These are phyloP conservation scores for Aspergillus piperis DNA, from an alignment of 2,329 filamentous ascomycete genomes.

Conservation along the genomic window DNA sequence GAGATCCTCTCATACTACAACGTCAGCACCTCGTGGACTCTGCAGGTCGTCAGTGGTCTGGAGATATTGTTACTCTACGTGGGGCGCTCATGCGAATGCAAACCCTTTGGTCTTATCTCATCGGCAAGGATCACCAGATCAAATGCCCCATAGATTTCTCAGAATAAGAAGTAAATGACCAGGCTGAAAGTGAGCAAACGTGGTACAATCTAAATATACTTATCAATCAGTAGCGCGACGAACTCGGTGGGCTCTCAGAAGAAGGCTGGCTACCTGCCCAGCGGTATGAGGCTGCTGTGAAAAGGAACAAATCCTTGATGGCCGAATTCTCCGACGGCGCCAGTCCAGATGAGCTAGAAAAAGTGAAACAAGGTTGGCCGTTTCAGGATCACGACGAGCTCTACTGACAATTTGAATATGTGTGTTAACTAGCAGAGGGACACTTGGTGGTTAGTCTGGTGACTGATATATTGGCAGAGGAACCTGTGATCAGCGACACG, in stretches of 20 bases:
- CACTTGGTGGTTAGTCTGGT: too few species aligned
- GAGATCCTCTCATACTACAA: too few species aligned
- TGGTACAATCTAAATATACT: slow-evolving; percentile 24
- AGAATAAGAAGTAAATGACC: slow-evolving; percentile 13
- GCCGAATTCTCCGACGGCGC: slow-evolving; percentile 9
- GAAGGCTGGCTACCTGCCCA: slow-evolving; percentile 21
- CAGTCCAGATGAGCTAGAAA: slow-evolving; percentile 14
- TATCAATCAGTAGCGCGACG: slow-evolving; percentile 23
- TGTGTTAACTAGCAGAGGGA: too few species aligned
- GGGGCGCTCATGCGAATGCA: too few species aligned
- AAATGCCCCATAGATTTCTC: slow-evolving; percentile 22
- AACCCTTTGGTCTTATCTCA: too few species aligned
- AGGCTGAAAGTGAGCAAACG: slow-evolving; percentile 21
- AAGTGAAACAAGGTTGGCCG: slow-evolving; percentile 15
- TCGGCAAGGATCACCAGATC: too few species aligned
- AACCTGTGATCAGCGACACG: too few species aligned
- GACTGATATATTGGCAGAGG: too few species aligned
- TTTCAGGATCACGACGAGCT: slow-evolving; percentile 22
- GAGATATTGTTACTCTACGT: too few species aligned
- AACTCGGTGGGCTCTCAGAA: slow-evolving; percentile 21
- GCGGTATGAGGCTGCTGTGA: slow-evolving; percentile 11
- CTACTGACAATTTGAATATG: background rate
- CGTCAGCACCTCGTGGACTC: too few species aligned
- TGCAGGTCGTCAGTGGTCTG: too few species aligned
- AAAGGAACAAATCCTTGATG: slow-evolving; percentile 13